Evolutionary conservation across 208 protist genomes (phyloP), one percentile per base, ranked within the genome.

Genomic region (Spironucleus salmonicida): DNA sequence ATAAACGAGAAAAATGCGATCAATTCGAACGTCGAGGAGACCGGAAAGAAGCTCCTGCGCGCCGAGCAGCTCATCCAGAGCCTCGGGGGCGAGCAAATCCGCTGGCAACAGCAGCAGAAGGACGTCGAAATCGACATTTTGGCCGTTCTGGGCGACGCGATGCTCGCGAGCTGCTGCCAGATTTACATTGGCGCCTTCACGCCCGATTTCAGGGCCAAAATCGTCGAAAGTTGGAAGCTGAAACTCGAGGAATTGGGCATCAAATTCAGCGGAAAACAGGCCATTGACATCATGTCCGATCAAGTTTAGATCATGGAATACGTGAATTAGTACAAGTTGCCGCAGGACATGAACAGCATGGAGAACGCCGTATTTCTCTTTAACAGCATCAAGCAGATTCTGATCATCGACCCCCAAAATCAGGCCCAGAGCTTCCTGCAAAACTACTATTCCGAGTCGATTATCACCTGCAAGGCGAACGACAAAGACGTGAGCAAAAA

Each of bases 361-460:
- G 93, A 98, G 81, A 98, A 98, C 82, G 95, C 97, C 30, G 86
- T 87, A 27, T 94, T 91, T 23, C 78, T 89, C 62, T 97, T 92
- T 93, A 89, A 88, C 11, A 82, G 93, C 45, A 90, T 87, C 49
- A 87, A 92, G 38, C 97, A 93, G 79, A 93, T 94, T 40, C 87
- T 98, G 40, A 96, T 94, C 79, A 96, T 98, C 75, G 95, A 98
- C 82, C 94, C 95, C 38, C 94, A 98, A 85, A 90, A 95, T 88
- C 94, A 98, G 85, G 94, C 93, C 32, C 89, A 97, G 26, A 91
- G 88, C 59, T 98, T 94, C 94, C 97, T 98, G 80, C 95, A 95
- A 84, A 88, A 92, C 27, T 92, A 94, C 79, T 82, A 86, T 45
- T 88, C 90, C 39, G 89, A 89, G 76, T 85, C n/a, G 85, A 90